phyloP scores from a whole-genome alignment of 305 asterid species.

The Caryopteris hybrid region DNA sequence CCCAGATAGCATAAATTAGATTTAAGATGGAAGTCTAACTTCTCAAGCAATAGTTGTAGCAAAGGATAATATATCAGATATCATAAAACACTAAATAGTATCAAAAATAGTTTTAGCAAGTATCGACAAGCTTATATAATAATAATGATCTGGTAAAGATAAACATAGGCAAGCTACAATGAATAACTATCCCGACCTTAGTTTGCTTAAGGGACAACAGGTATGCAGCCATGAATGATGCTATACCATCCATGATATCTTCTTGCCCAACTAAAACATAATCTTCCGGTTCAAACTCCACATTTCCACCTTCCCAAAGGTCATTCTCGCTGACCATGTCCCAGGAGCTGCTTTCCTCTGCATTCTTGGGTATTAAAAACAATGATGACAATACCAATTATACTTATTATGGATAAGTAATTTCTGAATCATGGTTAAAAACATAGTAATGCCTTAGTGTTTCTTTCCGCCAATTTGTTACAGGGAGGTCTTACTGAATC shows the following conservation, averaged over 20 bases:
- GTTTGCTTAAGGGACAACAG: slow-evolving; percentile 83
- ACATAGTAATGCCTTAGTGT: background rate
- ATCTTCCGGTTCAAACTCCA: slow-evolving; percentile 63
- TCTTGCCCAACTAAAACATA: slow-evolving; percentile 92
- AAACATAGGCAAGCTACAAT: slow-evolving; percentile 8
- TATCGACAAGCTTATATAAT: slow-evolving; percentile 11
- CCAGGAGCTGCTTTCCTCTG: slow-evolving; percentile 93
- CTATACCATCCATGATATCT: slow-evolving; percentile 96
- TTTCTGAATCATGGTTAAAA: background rate
- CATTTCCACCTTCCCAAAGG: slow-evolving; percentile 79
- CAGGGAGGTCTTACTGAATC: background rate
- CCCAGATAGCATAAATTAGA: background rate
- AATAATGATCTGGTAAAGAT: slow-evolving; percentile 4
- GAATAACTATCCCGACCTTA: slow-evolving; percentile 46
- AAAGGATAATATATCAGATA: background rate
- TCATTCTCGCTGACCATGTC: slow-evolving; percentile 83
- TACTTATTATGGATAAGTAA: background rate
- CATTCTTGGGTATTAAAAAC: slow-evolving; percentile 29
- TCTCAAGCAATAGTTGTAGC: background rate
- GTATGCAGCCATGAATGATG: slow-evolving; percentile 98
- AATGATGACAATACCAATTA: slow-evolving; percentile 15
- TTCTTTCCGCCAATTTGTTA: background rate
- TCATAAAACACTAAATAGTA: slow-evolving; percentile 1
- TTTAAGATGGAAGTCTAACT: background rate
- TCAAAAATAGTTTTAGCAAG: background rate